Conservation (phyloP, 495 filamentous ascomycete genomes). For the Astrothelium subdiscretum region DNA sequence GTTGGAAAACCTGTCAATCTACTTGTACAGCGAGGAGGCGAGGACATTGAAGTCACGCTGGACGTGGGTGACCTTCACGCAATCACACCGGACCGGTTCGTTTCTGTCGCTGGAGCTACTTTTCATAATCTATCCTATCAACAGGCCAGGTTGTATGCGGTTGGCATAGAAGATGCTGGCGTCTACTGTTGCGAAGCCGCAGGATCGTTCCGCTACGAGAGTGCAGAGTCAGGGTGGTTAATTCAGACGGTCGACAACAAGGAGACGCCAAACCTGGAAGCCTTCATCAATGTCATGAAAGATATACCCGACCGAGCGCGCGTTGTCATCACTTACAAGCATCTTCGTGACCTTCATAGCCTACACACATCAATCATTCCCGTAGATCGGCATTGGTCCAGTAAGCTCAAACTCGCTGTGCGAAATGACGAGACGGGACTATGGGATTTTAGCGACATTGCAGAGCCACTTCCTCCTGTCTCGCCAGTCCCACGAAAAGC, state of each 20-base stretch:
- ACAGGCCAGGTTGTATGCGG: conserved; percentile 84
- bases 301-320: conserved; percentile 77
- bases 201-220: conserved; percentile 90
- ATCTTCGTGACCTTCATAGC: conserved; percentile 88
- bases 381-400: conserved; percentile 89
- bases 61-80: conserved; percentile 81
- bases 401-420: conserved; percentile 84
- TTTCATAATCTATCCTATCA: conserved; percentile 97
- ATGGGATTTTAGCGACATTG: conserved; percentile 88
- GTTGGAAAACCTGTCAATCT: conserved; percentile 66
- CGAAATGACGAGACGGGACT: conserved; percentile 83
- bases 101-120: conserved; percentile 81
- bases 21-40: conserved; percentile 75
- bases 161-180: conserved; percentile 60
- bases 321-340: conserved; percentile 89
- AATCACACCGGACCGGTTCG: conserved; percentile 92
- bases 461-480: conserved; percentile 62
- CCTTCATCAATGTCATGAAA: conserved; percentile 88
- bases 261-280: conserved; percentile 70
- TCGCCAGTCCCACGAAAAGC: conserved; percentile 63
- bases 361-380: conserved; percentile 85
- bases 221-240: conserved; percentile 82
- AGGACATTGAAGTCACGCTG: conserved; percentile 76
- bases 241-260: conserved; percentile 87
- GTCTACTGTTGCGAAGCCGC: conserved; percentile 93